Conservation (phyloP, 192 early-diverging fungal species). For the Dissophora ornata region DNA sequence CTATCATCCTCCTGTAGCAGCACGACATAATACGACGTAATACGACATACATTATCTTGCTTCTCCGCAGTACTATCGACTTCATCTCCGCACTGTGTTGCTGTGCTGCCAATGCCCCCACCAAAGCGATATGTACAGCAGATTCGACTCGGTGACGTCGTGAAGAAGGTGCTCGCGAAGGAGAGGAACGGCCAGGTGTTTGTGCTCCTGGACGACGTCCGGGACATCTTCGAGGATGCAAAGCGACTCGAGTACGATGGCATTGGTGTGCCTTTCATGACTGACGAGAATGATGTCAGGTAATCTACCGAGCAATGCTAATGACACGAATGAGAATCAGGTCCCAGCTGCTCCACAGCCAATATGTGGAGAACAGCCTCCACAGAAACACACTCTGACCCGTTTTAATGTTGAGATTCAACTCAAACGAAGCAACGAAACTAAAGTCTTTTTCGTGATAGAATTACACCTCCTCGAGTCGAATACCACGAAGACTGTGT, state of each 20-base stretch:
- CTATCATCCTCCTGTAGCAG: no score
- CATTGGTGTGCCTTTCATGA: constrained; percentile 29
- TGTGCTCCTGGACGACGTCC: constrained; percentile 20
- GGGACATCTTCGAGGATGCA: constrained; percentile 27
- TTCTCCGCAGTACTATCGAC: no score
- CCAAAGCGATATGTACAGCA: constrained; percentile 19
- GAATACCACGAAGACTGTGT: constrained; percentile 20
- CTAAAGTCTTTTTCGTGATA: neutral
- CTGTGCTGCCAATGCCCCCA: constrained; percentile 22
- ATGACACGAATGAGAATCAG: neutral
- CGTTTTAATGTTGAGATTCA: neutral
- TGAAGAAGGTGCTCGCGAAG: constrained; percentile 11
- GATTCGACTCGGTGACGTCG: constrained; percentile 9
- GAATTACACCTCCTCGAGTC: constrained; percentile 8
- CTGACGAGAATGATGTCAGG: constrained; percentile 27
- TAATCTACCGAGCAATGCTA: neutral
- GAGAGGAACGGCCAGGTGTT: constrained; percentile 10
- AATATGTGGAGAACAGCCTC: no score
- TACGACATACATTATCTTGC: no score
- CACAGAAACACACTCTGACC: neutral
- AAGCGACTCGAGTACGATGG: constrained; percentile 16
- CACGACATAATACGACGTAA: no score
- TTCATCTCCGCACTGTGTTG: no score
- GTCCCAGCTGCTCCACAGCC: neutral
- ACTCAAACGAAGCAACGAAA: no score